phyloP scores from a whole-genome alignment of 31 red algal species.

The Porphyra umbilicalis region DNA sequence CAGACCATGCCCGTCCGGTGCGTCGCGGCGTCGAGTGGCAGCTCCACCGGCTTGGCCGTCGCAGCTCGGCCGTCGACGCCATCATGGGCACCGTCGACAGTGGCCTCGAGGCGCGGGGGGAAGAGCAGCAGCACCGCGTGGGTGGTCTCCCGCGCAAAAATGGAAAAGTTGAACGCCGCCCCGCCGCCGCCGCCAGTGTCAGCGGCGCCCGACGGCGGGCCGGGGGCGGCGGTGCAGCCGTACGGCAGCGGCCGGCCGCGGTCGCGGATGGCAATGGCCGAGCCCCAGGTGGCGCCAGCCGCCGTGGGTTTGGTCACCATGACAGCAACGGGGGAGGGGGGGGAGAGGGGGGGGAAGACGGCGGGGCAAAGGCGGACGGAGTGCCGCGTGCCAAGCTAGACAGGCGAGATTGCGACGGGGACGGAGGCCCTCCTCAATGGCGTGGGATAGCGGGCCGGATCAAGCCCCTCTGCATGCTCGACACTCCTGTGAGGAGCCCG shows the following conservation, averaged over 20 bases:
- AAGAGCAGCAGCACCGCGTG: constrained; percentile 48
- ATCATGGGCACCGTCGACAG: not conserved
- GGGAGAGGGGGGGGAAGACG: too few species aligned
- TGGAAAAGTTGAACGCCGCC: constrained; percentile 49
- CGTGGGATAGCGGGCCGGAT: too few species aligned
- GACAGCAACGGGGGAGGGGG: not conserved
- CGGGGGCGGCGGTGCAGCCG: constrained; percentile 15
- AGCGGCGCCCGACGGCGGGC: not conserved
- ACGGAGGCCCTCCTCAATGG: too few species aligned
- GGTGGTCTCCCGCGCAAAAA: constrained; percentile 54
- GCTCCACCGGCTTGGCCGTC: constrained; percentile 6
- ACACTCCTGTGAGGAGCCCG: too few species aligned
- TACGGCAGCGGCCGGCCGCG: constrained; percentile 19
- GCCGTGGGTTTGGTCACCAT: not conserved
- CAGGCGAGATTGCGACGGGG: too few species aligned
- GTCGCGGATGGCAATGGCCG: not conserved
- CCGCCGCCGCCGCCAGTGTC: not conserved
- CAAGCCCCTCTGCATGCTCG: too few species aligned
- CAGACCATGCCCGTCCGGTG: constrained; percentile 88
- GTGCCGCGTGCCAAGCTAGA: too few species aligned
- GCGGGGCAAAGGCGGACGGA: too few species aligned
- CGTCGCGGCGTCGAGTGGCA: constrained; percentile 3
- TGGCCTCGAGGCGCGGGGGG: not conserved
- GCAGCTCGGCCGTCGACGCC: not conserved
- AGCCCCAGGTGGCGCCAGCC: not conserved